Conservation (phyloP, 805 yeast genomes). For the Saccharomycopsis sp. region DNA sequence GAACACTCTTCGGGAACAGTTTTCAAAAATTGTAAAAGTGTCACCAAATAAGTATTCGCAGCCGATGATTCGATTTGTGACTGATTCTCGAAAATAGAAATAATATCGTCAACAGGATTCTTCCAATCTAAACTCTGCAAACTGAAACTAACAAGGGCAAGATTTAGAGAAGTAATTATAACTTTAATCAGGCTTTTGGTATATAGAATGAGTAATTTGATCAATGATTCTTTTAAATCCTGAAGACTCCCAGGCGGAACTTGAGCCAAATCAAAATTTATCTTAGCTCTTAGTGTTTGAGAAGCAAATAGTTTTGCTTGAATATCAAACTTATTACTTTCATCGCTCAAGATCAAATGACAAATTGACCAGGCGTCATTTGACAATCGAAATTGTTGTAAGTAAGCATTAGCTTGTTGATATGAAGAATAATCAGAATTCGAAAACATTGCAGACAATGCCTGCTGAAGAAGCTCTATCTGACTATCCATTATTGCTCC, state of each 20-base stretch:
- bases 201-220: slow-evolving; percentile 49
- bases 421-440: slow-evolving; percentile 34
- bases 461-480: slow-evolving; percentile 31
- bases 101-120: slow-evolving; percentile 62
- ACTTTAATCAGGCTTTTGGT: slow-evolving; percentile 37
- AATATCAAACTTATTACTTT: slow-evolving; percentile 29
- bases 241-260: slow-evolving; percentile 51
- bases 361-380: slow-evolving; percentile 72
- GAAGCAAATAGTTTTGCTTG: slow-evolving; percentile 78
- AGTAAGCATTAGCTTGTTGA: slow-evolving; percentile 42
- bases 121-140: slow-evolving; percentile 73
- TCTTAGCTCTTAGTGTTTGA: slow-evolving; percentile 80
- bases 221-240: slow-evolving; percentile 60
- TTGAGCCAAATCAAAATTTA: slow-evolving; percentile 79
- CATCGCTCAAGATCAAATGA: slow-evolving; percentile 42
- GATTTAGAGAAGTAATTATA: slow-evolving; percentile 75
- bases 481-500: slow-evolving; percentile 6
- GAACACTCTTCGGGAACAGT: slow-evolving; percentile 88
- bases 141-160: slow-evolving; percentile 76
- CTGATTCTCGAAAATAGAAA: slow-evolving; percentile 32
- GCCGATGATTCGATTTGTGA: slow-evolving; percentile 11
- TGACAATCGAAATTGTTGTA: slow-evolving; percentile 81
- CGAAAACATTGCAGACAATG: slow-evolving; percentile 43
- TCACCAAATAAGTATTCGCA: slow-evolving; percentile 23
- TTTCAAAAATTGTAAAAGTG: slow-evolving; percentile 71